phyloP scores from a whole-genome alignment of 1,139 yeast species.

The Debaryomycetaceae sp. region DNA sequence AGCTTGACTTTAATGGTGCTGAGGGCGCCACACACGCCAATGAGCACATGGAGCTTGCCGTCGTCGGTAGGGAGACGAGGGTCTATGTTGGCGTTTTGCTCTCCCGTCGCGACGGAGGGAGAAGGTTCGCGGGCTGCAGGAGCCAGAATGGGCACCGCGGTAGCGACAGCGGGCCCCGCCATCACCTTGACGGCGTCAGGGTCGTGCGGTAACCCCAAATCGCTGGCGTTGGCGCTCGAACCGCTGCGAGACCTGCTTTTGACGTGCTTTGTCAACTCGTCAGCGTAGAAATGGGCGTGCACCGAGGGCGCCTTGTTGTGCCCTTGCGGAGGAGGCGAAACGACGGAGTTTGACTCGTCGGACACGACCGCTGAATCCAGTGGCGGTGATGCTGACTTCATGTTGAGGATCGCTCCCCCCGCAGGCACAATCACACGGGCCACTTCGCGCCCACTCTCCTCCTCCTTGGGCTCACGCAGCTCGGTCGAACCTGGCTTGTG shows the following conservation, averaged over 20 bases:
- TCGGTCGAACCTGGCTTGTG: conserved; percentile 26
- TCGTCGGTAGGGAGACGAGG: conserved; percentile 87
- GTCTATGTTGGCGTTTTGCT: conserved; percentile 56
- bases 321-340: conserved; percentile 3
- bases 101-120: conserved; percentile 21
- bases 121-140: conserved; percentile 1
- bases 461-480: conserved; percentile 2
- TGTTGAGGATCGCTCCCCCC: conserved; percentile 46
- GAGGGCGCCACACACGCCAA: conserved; percentile 89
- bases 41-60: conserved; percentile 78
- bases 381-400: conserved; percentile 20
- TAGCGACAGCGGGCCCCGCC: conserved; percentile 1
- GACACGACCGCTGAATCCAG: conserved; percentile 21
- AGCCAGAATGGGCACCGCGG: not conserved
- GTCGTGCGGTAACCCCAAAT: conserved; percentile 1
- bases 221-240: conserved; percentile 25
- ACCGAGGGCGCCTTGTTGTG: conserved; percentile 60
- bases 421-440: conserved; percentile 35
- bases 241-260: conserved; percentile 41
- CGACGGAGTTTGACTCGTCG: conserved; percentile 17
- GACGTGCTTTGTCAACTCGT: conserved; percentile 59
- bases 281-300: conserved; percentile 79
- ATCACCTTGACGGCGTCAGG: not conserved
- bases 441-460: not conserved
- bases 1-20: conserved; percentile 72